These are phyloP conservation scores for Tolypocladium sp. DNA, from an alignment of 2,329 filamentous ascomycete species.

Conservation along the genomic window DNA sequence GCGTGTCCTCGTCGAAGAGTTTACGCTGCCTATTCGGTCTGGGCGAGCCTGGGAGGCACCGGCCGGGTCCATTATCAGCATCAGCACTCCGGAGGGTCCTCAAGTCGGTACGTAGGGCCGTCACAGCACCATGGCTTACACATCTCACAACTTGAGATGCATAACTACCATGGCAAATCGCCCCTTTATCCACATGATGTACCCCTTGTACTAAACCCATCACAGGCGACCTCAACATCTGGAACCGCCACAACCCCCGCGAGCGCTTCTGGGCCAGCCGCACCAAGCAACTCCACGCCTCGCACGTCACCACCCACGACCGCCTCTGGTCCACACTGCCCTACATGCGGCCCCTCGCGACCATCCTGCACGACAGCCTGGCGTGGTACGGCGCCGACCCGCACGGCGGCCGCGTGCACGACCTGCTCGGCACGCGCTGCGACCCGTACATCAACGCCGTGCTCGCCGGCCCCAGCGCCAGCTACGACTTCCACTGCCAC, in stretches of 20 bases:
- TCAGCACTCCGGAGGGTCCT: constrained; percentile 67
- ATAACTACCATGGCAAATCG: neutral
- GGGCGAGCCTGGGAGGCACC: constrained; percentile 65
- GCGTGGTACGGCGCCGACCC: constrained; percentile 50
- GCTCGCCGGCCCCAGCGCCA: constrained; percentile 46
- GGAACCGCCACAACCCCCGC: constrained; percentile 66
- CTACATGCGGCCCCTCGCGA: constrained; percentile 65
- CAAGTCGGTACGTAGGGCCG: constrained; percentile 51
- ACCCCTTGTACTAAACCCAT: neutral
- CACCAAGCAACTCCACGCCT: constrained; percentile 69
- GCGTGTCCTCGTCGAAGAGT: constrained; percentile 35
- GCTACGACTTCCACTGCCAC: constrained; percentile 77
- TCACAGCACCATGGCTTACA: neutral
- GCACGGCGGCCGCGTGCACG: constrained; percentile 62
- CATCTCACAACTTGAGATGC: neutral
- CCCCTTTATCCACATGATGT: neutral
- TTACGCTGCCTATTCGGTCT: constrained; percentile 63
- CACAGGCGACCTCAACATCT: constrained; percentile 69
- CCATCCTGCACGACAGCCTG: constrained; percentile 61
- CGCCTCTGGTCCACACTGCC: constrained; percentile 71
- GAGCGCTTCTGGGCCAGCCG: constrained; percentile 77
- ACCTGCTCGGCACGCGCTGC: constrained; percentile 73
- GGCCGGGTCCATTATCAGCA: constrained; percentile 58
- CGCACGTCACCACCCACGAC: constrained; percentile 63
- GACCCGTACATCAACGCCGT: constrained; percentile 77